Evolutionary conservation across 2,329 filamentous ascomycete genomes (phyloP).

Genomic region (Ilyonectria sp.): DNA sequence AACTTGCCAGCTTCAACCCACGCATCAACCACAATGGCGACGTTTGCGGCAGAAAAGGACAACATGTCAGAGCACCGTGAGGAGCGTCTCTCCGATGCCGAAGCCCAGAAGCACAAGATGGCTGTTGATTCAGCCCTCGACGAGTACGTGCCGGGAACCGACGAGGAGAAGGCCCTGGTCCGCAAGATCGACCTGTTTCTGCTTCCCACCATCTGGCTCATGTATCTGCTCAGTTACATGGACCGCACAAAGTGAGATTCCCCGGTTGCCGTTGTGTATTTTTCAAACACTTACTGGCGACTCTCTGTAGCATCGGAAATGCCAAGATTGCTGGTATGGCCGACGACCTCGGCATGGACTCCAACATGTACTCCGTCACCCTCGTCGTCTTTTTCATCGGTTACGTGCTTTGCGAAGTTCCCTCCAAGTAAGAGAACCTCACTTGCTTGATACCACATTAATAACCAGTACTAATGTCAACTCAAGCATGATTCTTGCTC

Average conservation of each 20-base stretch:
- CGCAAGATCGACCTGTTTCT: constrained; percentile 58
- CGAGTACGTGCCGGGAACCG: constrained; percentile 47
- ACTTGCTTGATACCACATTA: neutral
- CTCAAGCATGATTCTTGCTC: constrained; percentile 70
- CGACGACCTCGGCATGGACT: constrained; percentile 64
- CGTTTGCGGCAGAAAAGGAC: constrained; percentile 16
- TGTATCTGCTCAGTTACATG: constrained; percentile 73
- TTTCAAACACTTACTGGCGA: constrained; percentile 18
- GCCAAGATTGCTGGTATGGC: constrained; percentile 66
- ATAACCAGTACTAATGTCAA: neutral
- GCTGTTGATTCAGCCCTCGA: constrained; percentile 28
- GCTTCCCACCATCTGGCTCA: constrained; percentile 68
- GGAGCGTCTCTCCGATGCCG: constrained; percentile 29
- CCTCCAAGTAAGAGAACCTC: constrained; percentile 66
- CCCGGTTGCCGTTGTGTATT: neutral
- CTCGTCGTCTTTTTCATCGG: constrained; percentile 78
- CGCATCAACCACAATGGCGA: constrained; percentile 11
- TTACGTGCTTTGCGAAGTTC: constrained; percentile 75
- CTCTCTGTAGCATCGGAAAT: constrained; percentile 57
- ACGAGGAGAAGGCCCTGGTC: constrained; percentile 53
- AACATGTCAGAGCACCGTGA: constrained; percentile 35
- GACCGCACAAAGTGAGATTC: constrained; percentile 74
- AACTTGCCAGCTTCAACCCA: neutral
- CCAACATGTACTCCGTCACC: constrained; percentile 72
- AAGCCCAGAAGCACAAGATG: constrained; percentile 31